A percentile compares a stretch with the other conserved stretches of the same genome.
Conservation (phyloP, 2,329 filamentous ascomycete genomes). For the Didymella arachidicola region DNA sequence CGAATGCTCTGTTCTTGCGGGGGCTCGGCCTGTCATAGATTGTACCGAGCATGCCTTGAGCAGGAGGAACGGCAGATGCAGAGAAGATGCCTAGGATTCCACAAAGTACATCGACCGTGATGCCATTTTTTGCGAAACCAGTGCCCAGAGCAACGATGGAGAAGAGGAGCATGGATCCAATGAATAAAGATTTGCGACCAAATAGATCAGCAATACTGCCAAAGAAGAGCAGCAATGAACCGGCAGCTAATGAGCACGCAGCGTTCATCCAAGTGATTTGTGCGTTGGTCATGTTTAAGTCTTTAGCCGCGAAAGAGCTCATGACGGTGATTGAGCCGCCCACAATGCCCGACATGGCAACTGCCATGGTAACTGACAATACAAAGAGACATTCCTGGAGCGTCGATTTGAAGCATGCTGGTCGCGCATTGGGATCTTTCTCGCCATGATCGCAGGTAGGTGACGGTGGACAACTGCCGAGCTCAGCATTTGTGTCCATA, state of each 20-base stretch:
- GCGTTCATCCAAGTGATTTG: slow-evolving; percentile 74
- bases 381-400: slow-evolving; percentile 71
- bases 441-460: slow-evolving; percentile 37
- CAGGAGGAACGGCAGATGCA: slow-evolving; percentile 69
- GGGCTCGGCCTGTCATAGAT: slow-evolving; percentile 68
- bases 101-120: slow-evolving; percentile 68
- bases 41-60: slow-evolving; percentile 69
- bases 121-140: slow-evolving; percentile 66
- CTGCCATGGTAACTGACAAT: slow-evolving; percentile 71
- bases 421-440: slow-evolving; percentile 52
- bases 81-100: slow-evolving; percentile 66
- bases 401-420: slow-evolving; percentile 68
- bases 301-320: slow-evolving; percentile 66
- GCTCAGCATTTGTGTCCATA: slow-evolving; percentile 28
- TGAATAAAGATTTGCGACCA: slow-evolving; percentile 68
- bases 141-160: slow-evolving; percentile 64
- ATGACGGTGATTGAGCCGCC: slow-evolving; percentile 68
- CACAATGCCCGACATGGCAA: slow-evolving; percentile 68
- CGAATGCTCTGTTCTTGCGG: slow-evolving; percentile 71
- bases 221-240: slow-evolving; percentile 71
- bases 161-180: slow-evolving; percentile 67
- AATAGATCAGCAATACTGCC: slow-evolving; percentile 72
- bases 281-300: slow-evolving; percentile 69
- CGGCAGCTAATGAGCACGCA: slow-evolving; percentile 68
- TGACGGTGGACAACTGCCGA: slow-evolving; percentile 22